phyloP scores from a whole-genome alignment of 306 rosid species.

The Mimosa pudica region DNA sequence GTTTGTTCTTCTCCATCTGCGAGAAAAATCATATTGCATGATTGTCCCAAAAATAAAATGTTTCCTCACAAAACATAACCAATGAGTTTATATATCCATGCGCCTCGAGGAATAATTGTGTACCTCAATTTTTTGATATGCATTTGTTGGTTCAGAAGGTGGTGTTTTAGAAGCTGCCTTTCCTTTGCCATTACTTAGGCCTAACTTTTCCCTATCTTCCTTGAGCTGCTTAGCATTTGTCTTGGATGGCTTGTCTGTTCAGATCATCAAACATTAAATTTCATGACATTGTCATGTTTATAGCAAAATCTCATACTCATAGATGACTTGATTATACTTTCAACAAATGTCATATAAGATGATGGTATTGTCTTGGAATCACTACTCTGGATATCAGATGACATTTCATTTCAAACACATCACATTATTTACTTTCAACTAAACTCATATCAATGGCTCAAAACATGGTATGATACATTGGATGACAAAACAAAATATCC shows the following conservation, averaged over 20 bases:
- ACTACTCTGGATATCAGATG: no score
- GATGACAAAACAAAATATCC: neutral
- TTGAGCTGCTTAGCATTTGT: conserved; percentile 33
- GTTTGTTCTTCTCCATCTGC: conserved; percentile 79
- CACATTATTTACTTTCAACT: neutral
- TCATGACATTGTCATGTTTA: neutral
- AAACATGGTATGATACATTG: neutral
- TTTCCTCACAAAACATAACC: neutral
- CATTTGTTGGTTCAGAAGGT: conserved; percentile 51
- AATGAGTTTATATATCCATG: neutral
- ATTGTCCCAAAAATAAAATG: conserved; percentile 11
- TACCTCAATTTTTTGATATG: conserved; percentile 76
- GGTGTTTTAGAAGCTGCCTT: conserved; percentile 57
- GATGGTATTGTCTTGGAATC: no score
- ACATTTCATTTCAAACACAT: no score
- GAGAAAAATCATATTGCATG: conserved; percentile 3
- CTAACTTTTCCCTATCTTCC: conserved; percentile 70
- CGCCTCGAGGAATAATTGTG: neutral
- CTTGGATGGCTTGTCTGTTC: conserved; percentile 55
- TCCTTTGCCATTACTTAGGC: conserved; percentile 62
- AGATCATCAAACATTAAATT: conserved; percentile 20
- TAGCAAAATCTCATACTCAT: no score
- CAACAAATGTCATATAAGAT: no score
- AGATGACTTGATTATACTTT: no score
- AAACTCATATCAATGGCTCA: neutral